Conservation (phyloP, 176 grass and related monocot genomes). For the Oryza meridionalis region DNA sequence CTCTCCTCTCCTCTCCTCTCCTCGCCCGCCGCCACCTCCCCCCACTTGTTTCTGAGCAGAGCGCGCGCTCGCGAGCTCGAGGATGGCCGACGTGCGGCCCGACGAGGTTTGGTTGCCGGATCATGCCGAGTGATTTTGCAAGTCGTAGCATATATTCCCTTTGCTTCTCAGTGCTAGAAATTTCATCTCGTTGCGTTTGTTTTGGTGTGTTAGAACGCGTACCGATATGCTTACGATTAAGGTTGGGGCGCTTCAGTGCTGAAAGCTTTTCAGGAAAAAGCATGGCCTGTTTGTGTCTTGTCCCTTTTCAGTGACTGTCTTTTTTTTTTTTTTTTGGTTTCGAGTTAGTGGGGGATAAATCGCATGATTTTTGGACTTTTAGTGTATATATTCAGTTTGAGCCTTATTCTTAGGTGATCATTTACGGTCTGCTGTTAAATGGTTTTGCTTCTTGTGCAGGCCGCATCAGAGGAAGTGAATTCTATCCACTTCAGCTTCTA, state of each 20-base stretch:
- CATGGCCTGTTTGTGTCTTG: background rate
- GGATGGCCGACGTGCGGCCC: background rate
- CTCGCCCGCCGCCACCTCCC: too few species aligned
- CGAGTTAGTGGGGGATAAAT: background rate
- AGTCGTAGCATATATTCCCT: background rate
- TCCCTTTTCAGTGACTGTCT: background rate
- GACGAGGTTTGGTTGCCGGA: background rate
- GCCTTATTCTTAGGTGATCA: background rate
- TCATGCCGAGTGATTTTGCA: background rate
- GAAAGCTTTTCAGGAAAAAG: background rate
- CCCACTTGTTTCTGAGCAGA: background rate
- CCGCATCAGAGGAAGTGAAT: constrained; percentile 66
- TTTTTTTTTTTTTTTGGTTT: background rate
- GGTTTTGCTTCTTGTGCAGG: constrained; percentile 44
- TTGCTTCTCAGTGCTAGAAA: background rate
- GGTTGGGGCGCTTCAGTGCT: too few species aligned
- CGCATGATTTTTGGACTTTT: background rate
- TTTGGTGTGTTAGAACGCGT: too few species aligned
- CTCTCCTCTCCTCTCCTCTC: too few species aligned
- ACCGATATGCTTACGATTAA: background rate
- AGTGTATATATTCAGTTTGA: background rate
- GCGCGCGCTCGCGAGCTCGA: background rate
- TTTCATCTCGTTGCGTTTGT: too few species aligned
- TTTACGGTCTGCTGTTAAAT: background rate
- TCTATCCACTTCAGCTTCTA: constrained; percentile 90